Percentiles rank a stretch among this genome's conserved stretches.
Evolutionary conservation across 495 filamentous ascomycete species (phyloP).

Genomic region (Choiromyces venosus): DNA sequence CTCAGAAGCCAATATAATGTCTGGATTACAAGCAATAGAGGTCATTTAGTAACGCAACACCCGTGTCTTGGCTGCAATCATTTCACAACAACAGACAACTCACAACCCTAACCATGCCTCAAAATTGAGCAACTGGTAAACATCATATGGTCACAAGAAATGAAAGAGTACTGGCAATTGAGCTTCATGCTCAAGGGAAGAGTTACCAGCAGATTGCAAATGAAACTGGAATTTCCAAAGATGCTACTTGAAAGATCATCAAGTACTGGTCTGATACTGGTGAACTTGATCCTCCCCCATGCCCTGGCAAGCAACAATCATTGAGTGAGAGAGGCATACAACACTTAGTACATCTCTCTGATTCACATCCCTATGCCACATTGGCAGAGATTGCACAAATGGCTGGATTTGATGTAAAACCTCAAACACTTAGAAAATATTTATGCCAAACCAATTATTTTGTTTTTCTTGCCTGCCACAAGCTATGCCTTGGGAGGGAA

Average conservation of each 20-base stretch:
- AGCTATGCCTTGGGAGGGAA: too few relatives aligned
- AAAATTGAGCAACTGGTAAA: neutral
- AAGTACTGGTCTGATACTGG: neutral
- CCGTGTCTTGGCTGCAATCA: too few relatives aligned
- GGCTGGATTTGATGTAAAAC: neutral
- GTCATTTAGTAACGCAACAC: too few relatives aligned
- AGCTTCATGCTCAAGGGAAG: neutral
- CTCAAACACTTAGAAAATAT: neutral
- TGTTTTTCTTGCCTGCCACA: too few relatives aligned
- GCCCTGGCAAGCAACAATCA: neutral
- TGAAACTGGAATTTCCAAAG: too few relatives aligned
- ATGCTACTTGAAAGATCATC: neutral
- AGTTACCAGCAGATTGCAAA: neutral
- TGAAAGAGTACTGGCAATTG: neutral
- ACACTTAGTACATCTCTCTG: neutral
- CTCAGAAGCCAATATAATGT: too few relatives aligned
- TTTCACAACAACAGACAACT: too few relatives aligned
- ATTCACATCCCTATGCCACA: neutral
- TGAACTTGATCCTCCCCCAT: neutral
- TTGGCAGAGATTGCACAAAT: neutral
- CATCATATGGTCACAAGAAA: neutral
- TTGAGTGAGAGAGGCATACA: neutral
- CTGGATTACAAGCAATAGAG: too few relatives aligned
- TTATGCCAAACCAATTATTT: too few relatives aligned
- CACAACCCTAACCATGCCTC: neutral